Evolutionary conservation across 495 filamentous ascomycete genomes (phyloP).

Genomic region (Penicilliopsis zonata): DNA sequence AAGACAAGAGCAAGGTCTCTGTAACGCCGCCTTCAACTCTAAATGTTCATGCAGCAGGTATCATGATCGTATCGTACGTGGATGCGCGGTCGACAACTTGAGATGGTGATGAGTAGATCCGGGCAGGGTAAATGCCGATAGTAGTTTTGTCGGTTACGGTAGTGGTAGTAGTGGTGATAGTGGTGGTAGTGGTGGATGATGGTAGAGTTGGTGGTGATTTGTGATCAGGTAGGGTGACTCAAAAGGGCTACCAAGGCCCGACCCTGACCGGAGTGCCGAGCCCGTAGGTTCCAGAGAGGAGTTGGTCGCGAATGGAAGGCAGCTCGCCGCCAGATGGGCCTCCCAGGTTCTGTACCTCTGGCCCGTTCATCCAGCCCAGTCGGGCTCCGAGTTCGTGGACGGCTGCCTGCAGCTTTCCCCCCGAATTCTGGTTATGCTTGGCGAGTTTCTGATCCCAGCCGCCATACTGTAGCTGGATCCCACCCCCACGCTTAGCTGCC

Average conservation of each 20-base stretch:
- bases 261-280: constrained; percentile 56
- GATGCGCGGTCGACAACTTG: constrained; percentile 20
- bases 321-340: constrained; percentile 33
- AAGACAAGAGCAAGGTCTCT: too few relatives aligned
- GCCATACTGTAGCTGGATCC: constrained; percentile 80
- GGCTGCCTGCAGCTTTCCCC: constrained; percentile 70
- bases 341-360: constrained; percentile 32
- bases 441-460: constrained; percentile 84
- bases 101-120: constrained; percentile 8
- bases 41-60: constrained; percentile 34
- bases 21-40: constrained; percentile 31
- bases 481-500: constrained; percentile 80
- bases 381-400: constrained; percentile 62
- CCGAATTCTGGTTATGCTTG: constrained; percentile 81
- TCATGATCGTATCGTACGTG: constrained; percentile 37
- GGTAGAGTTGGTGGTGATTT: not conserved
- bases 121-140: constrained; percentile 9
- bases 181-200: constrained; percentile 6
- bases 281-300: constrained; percentile 68
- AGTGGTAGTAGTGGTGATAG: too few relatives aligned
- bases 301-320: constrained; percentile 63
- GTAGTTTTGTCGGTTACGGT: too few relatives aligned
- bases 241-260: constrained; percentile 48
- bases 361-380: constrained; percentile 63
- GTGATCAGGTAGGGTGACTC: too few relatives aligned